A percentile compares a stretch with the other conserved stretches of the same genome.
phyloP scores from a whole-genome alignment of 2,329 filamentous ascomycete genomes.

The Fusarium decemcellulare region DNA sequence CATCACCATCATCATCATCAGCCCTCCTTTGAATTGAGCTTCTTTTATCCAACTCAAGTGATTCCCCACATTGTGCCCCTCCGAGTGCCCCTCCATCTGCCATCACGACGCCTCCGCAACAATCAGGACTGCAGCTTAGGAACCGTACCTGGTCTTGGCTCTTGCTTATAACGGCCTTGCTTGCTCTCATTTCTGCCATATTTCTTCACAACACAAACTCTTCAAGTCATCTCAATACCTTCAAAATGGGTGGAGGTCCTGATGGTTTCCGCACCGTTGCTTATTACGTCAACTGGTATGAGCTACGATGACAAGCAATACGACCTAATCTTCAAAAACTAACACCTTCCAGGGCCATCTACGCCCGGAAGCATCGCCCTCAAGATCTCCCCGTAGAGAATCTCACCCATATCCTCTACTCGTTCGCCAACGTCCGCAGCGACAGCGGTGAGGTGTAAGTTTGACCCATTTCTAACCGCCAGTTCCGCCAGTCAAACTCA shows the following conservation, averaged over 20 bases:
- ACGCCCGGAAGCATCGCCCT: slow-evolving; percentile 86
- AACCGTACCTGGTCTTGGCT: slow-evolving; percentile 27
- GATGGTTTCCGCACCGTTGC: slow-evolving; percentile 75
- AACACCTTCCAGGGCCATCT: slow-evolving; percentile 75
- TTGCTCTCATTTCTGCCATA: slow-evolving; percentile 20
- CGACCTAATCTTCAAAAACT: slow-evolving; percentile 1
- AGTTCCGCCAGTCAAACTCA: slow-evolving; percentile 10
- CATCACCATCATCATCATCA: neutral
- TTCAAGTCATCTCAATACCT: neutral
- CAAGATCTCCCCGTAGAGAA: slow-evolving; percentile 85
- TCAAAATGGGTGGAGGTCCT: slow-evolving; percentile 61
- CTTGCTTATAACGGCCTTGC: slow-evolving; percentile 18
- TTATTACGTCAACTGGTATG: slow-evolving; percentile 80
- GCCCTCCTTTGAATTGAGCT: neutral
- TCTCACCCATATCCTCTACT: slow-evolving; percentile 90
- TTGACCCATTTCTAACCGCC: neutral
- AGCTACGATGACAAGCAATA: slow-evolving; percentile 1
- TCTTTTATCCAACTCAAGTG: slow-evolving; percentile 12
- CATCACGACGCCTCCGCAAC: slow-evolving; percentile 39
- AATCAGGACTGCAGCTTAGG: slow-evolving; percentile 18
- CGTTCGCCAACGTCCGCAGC: slow-evolving; percentile 88
- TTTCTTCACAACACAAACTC: slow-evolving; percentile 21
- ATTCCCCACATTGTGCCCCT: slow-evolving; percentile 32
- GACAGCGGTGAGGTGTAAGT: slow-evolving; percentile 84
- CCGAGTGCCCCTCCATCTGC: slow-evolving; percentile 28